A percentile compares a stretch with the other conserved stretches of the same genome.
Evolutionary conservation across 1,284 basidiomycete species (phyloP).

Genomic region (Fistulinella cinereoalba): DNA sequence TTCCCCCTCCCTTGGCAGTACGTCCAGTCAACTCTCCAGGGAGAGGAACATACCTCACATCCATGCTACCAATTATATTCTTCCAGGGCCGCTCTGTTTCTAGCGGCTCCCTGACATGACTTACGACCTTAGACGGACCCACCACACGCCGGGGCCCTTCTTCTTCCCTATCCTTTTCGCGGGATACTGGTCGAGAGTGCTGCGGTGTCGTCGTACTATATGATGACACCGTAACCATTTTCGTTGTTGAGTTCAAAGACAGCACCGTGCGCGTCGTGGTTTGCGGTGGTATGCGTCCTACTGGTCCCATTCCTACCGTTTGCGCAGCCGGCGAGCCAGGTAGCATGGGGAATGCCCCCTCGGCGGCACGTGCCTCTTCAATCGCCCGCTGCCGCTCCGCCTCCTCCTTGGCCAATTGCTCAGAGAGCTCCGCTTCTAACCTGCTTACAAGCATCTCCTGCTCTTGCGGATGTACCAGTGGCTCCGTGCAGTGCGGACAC

Average conservation of each 20-base stretch:
- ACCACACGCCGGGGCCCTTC: slow-evolving; percentile 36
- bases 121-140: slow-evolving; percentile 20
- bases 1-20: neutral
- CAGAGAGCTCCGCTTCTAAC: slow-evolving; percentile 44
- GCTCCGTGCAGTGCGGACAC: slow-evolving; percentile 54
- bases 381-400: slow-evolving; percentile 43
- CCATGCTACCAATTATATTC: slow-evolving; percentile 38
- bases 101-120: slow-evolving; percentile 18
- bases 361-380: slow-evolving; percentile 48
- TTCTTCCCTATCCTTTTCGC: slow-evolving; percentile 35
- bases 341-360: slow-evolving; percentile 63
- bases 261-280: slow-evolving; percentile 57
- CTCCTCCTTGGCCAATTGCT: slow-evolving; percentile 47
- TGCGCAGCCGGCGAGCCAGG: slow-evolving; percentile 19
- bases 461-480: slow-evolving; percentile 37
- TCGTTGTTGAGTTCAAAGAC: slow-evolving; percentile 52
- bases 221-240: slow-evolving; percentile 51
- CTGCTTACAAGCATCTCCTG: slow-evolving; percentile 39
- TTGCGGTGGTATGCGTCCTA: slow-evolving; percentile 25
- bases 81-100: slow-evolving; percentile 47
- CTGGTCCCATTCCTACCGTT: neutral
- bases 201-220: slow-evolving; percentile 37
- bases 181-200: slow-evolving; percentile 38
- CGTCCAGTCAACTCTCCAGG: slow-evolving; percentile 6
- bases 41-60: slow-evolving; percentile 41